Evolutionary conservation across 805 yeast genomes (phyloP).

Genomic region (Candida dajiaensis): DNA sequence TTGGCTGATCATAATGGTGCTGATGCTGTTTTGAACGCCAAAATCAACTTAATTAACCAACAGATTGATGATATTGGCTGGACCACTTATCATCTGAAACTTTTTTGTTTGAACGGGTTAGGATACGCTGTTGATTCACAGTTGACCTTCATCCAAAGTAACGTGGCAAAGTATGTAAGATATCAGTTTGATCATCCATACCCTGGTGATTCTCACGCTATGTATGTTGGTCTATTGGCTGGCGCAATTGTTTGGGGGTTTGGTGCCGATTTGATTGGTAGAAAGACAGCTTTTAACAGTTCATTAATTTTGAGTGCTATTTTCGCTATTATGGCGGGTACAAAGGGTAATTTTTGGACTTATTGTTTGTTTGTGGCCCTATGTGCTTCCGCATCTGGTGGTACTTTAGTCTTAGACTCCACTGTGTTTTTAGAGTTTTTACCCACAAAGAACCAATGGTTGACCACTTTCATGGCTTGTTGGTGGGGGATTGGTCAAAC

Average conservation of each 20-base stretch:
- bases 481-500: slow-evolving; percentile 58
- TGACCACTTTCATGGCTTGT: slow-evolving; percentile 43
- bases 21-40: slow-evolving; percentile 26
- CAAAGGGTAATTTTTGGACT: slow-evolving; percentile 40
- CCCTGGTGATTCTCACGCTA: slow-evolving; percentile 39
- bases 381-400: slow-evolving; percentile 42
- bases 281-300: slow-evolving; percentile 41
- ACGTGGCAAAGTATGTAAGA: slow-evolving; percentile 39
- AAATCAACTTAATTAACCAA: slow-evolving; percentile 40
- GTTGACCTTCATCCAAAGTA: slow-evolving; percentile 38
- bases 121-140: slow-evolving; percentile 49
- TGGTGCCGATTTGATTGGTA: slow-evolving; percentile 45
- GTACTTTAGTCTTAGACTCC: slow-evolving; percentile 46
- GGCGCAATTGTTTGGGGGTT: slow-evolving; percentile 50
- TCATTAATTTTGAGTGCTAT: slow-evolving; percentile 38
- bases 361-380: slow-evolving; percentile 42
- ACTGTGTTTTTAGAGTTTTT: slow-evolving; percentile 43
- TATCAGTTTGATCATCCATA: slow-evolving; percentile 31
- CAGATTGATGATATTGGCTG: slow-evolving; percentile 58
- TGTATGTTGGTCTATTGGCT: slow-evolving; percentile 39
- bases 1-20: not conserved
- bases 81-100: slow-evolving; percentile 43
- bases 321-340: slow-evolving; percentile 44
- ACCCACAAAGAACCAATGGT: slow-evolving; percentile 43
- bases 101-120: slow-evolving; percentile 42